Evolutionary conservation across 768 basidiomycete genomes (phyloP), one percentile per base, ranked within the genome.

Genomic region (Paxillus ammoniavirescens): DNA sequence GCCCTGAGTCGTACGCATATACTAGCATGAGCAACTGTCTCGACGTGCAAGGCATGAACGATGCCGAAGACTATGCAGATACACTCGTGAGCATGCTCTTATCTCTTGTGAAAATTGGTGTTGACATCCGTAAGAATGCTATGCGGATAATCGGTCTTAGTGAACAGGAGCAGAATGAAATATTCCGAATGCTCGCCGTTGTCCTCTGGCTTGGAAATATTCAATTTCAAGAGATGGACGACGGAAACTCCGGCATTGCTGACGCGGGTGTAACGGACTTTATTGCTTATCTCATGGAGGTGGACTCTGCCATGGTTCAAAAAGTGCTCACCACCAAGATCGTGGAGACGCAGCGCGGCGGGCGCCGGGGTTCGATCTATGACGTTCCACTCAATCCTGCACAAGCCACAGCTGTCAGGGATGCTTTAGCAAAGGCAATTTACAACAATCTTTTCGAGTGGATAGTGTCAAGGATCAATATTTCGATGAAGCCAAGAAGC

Each of bases 381-480:
- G 93, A 98, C 56, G 96, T 98, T 1, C 97, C 95, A 12, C 72
- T 93, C 31, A 99, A 98, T 65, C 89, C 91, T 9, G 80, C 95
- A 6, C 97, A 99, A 68, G 97, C 97, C 2, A 73, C 74, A 0
- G 82, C 95, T 1, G 94, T 92, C 18, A 76, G 95, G 53, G 93
- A 98, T 72, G 97, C 97, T 1, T 75, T 99, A 37, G 77, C 96
- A 4, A 96, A 98, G 69, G 96, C 94, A 14, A 86, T 99, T 59
- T 99, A 99, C 73, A 98, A 95, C 74, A 98, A 98, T 69, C 75
- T 98, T 4, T 98, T 99, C 68, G 96, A 99, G 66, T 99, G 97
- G 97, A 98, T 99, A 62, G 97, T 99, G 41, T 90, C 91, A 14
- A 84, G 93, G 55, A 82, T 99, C 67, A 99, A 99, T 67, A 75